Evolutionary conservation across 2,329 filamentous ascomycete genomes (phyloP).

Genomic region (Cordyceps fumosorosea): DNA sequence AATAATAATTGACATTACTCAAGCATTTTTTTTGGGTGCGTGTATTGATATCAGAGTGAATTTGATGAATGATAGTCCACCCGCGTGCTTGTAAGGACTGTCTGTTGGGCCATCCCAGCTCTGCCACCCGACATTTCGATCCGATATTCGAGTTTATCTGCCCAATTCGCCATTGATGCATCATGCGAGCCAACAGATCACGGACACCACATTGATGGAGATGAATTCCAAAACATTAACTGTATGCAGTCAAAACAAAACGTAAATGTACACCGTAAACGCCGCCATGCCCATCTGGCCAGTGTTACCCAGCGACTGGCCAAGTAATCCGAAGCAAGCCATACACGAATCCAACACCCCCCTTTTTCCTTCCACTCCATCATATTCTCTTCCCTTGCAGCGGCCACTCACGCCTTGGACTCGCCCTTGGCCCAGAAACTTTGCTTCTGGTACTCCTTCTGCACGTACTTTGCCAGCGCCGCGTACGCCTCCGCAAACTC

Average conservation of each 20-base stretch:
- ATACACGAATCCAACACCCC: conserved; percentile 24
- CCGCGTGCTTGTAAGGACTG: background rate
- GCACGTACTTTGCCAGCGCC: conserved; percentile 57
- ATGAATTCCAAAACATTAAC: conserved; percentile 5
- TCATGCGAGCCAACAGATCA: background rate
- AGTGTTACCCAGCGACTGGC: conserved; percentile 8
- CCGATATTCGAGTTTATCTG: too few relatives aligned
- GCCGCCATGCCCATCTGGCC: conserved; percentile 31
- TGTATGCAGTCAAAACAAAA: conserved; percentile 7
- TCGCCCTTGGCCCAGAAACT: conserved; percentile 40
- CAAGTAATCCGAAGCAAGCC: conserved; percentile 20
- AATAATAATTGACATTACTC: conserved; percentile 6
- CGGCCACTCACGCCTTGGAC: conserved; percentile 24
- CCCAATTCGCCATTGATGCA: too few relatives aligned
- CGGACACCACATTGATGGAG: background rate
- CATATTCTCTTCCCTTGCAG: background rate
- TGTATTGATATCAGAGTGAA: background rate
- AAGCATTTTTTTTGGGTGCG: background rate
- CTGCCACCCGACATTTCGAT: too few relatives aligned
- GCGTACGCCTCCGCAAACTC: conserved; percentile 59
- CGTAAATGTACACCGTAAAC: conserved; percentile 13
- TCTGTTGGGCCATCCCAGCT: too few relatives aligned
- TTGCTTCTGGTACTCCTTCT: conserved; percentile 59
- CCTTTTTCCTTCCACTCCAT: background rate
- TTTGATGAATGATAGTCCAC: background rate